These are phyloP conservation scores for Moesziomyces sp. DNA, from an alignment of 1,284 basidiomycete species.

Conservation along the genomic window DNA sequence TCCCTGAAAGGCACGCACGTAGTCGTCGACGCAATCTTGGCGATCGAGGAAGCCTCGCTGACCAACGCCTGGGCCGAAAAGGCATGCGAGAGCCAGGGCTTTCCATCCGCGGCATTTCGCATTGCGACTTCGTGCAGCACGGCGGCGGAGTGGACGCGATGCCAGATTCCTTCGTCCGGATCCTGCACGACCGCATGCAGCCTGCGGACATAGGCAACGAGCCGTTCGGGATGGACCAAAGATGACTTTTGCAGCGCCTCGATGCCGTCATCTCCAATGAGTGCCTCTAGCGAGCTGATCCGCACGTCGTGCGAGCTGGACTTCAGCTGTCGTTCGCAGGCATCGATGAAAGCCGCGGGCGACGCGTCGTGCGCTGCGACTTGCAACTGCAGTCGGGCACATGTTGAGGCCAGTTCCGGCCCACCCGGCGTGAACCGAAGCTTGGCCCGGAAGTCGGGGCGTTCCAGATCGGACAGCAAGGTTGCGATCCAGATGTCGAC, in stretches of 20 bases:
- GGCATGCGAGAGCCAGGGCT: conserved; percentile 11
- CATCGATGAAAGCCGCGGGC: conserved; percentile 15
- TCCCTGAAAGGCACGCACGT: conserved; percentile 45
- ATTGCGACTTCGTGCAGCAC: conserved; percentile 24
- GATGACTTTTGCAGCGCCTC: conserved; percentile 17
- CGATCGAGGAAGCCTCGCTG: conserved; percentile 14
- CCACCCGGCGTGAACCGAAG: conserved; percentile 20
- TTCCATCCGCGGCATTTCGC: conserved; percentile 6
- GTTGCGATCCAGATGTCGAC: conserved; percentile 21
- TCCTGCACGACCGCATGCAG: conserved; percentile 21
- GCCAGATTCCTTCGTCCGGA: conserved; percentile 40
- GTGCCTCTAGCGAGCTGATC: conserved; percentile 31
- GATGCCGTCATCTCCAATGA: conserved; percentile 32
- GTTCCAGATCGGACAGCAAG: conserved; percentile 11
- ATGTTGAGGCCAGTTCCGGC: conserved; percentile 25
- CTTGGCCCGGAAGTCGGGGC: conserved; percentile 14
- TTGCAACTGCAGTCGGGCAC: conserved; percentile 31
- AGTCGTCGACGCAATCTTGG: conserved; percentile 19
- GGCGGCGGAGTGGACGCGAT: conserved; percentile 36
- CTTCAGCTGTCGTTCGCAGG: conserved; percentile 8
- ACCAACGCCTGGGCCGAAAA: conserved; percentile 9
- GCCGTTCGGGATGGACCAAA: conserved; percentile 7
- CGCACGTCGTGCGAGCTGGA: conserved; percentile 25
- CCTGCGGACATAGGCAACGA: conserved; percentile 14
- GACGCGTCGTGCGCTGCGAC: conserved; percentile 5